Evolutionary conservation across 1,284 basidiomycete genomes (phyloP), one percentile per base, ranked within the genome.

Genomic region (Sphagnurus paluster): DNA sequence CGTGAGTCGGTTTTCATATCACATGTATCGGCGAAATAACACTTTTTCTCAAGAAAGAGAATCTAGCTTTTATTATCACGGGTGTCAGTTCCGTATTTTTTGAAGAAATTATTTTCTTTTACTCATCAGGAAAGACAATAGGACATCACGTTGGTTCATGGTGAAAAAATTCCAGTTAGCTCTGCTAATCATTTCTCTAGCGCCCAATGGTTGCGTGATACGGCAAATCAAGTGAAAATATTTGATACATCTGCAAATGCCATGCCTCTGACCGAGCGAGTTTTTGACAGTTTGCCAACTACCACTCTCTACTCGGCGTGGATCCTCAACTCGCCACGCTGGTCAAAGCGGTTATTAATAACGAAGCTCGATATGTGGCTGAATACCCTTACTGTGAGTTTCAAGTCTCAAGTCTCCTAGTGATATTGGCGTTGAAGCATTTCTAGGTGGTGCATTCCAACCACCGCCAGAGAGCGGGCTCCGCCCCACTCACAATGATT

Each of bases 211-310:
- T 69, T 88, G 38, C 77, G 86, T 40, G 85, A 88, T 57, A 87
- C 85, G 16, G 84, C 78, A n/a, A 88, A 88, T 56, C 84, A 87
- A 66, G 83, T 78, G n/a, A n/a, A n/a, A n/a, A n/a, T n/a, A n/a
- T n/a, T n/a, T n/a, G n/a, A n/a, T n/a, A n/a, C n/a, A n/a, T n/a
- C n/a, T n/a, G n/a, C n/a, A n/a, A n/a, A n/a, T n/a, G n/a, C n/a
- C n/a, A n/a, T n/a, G n/a, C 34, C 25, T 16, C 53, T 38, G 23
- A 46, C 4, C 16, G n/a, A n/a, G n/a, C n/a, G n/a, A n/a, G n/a
- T 14, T 6, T 17, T 32, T 32, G 10, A 44, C 41, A 87, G 80
- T 83, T 89, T 53, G 80, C 82, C 13, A 82, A 84, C 42, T 88
- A 89, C 60, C 76, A 77, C 49, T 57, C 70, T 9, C 69, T 89